Percentiles rank a stretch among this genome's conserved stretches.
These are phyloP conservation scores for Aspergillus sp. DNA, from an alignment of 2,329 filamentous ascomycete genomes.

Conservation along the genomic window DNA sequence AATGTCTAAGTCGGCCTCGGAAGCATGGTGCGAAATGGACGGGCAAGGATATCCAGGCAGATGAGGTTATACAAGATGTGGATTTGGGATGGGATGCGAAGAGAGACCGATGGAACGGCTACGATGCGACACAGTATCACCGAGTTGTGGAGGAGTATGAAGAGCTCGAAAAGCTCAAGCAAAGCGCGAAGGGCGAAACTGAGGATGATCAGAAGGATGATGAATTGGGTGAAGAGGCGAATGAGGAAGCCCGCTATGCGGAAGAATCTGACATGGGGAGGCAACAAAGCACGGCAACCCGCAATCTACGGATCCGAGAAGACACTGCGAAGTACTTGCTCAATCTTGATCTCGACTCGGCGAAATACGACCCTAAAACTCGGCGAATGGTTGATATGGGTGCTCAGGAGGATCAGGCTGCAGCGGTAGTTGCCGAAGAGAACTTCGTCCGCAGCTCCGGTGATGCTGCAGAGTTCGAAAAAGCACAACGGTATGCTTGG, in stretches of 20 bases:
- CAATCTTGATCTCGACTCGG: constrained; percentile 90
- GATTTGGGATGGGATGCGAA: constrained; percentile 94
- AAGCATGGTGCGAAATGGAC: constrained; percentile 89
- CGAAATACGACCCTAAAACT: constrained; percentile 96
- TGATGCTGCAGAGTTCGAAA: constrained; percentile 87
- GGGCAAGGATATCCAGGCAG: constrained; percentile 85
- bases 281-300: constrained; percentile 80
- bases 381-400: constrained; percentile 81
- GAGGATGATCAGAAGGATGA: constrained; percentile 39
- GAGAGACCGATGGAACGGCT: constrained; percentile 97
- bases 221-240: constrained; percentile 47
- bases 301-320: constrained; percentile 84
- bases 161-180: constrained; percentile 68
- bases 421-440: constrained; percentile 80
- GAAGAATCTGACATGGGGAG: constrained; percentile 96
- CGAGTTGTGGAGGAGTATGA: constrained; percentile 85
- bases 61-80: constrained; percentile 78
- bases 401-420: constrained; percentile 69
- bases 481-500: constrained; percentile 85
- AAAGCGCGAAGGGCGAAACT: constrained; percentile 43
- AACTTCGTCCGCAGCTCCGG: constrained; percentile 83
- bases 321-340: constrained; percentile 95
- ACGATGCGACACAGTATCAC: constrained; percentile 77
- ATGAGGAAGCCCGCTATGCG: constrained; percentile 60
- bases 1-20: constrained; percentile 80